These are phyloP conservation scores for Cyclanthera cordifolia DNA, from an alignment of 306 rosid species.

Conservation along the genomic window DNA sequence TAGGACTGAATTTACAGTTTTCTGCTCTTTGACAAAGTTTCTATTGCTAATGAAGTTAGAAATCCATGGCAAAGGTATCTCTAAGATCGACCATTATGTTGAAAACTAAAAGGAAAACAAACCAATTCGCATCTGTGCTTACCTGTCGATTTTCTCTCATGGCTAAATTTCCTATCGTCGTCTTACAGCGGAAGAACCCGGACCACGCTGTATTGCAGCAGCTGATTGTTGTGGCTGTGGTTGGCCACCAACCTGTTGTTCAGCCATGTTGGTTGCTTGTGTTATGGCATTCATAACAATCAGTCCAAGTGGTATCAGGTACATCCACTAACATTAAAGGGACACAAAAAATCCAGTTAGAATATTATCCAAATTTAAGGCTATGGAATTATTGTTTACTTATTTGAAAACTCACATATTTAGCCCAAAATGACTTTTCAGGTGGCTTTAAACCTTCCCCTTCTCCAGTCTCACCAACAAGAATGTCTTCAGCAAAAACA, in stretches of 20 bases:
- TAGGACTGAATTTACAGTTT: no score
- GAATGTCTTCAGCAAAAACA: constrained; percentile 64
- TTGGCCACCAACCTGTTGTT: constrained; percentile 65
- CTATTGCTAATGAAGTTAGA: background rate
- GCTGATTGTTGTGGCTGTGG: constrained; percentile 32
- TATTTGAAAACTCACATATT: constrained; percentile 61
- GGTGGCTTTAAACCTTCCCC: constrained; percentile 58
- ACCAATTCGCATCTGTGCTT: background rate
- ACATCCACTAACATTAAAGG: constrained; percentile 69
- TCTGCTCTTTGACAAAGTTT: background rate
- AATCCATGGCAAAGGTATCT: background rate
- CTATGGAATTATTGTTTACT: background rate
- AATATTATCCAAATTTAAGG: background rate
- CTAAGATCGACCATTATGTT: background rate
- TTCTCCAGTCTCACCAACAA: constrained; percentile 55
- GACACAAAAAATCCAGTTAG: constrained; percentile 3
- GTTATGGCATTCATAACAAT: constrained; percentile 85
- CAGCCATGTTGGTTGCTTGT: constrained; percentile 93
- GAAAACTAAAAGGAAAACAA: background rate
- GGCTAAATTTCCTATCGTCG: constrained; percentile 27
- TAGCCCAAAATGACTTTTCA: constrained; percentile 87
- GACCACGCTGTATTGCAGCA: constrained; percentile 49
- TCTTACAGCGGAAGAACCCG: constrained; percentile 57
- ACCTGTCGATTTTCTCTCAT: background rate
- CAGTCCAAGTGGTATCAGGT: constrained; percentile 84